Percentiles rank a stretch among this genome's conserved stretches.
Evolutionary conservation across 116 monocot species (phyloP).

Genomic region (Dioscorea cayenensis): DNA sequence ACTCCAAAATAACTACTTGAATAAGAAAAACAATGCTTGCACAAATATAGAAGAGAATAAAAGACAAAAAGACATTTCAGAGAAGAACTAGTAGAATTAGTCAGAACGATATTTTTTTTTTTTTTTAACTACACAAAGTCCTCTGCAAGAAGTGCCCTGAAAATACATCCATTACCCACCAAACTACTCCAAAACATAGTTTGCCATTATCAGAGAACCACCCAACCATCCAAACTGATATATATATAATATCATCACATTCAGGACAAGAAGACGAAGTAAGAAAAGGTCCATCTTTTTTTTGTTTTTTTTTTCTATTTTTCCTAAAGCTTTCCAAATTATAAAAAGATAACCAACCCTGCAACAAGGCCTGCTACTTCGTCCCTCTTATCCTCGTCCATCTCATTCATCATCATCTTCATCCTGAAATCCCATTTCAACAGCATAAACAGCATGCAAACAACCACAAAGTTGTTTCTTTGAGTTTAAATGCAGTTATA

Average conservation of each 20-base stretch:
- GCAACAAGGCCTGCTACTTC: too few relatives aligned
- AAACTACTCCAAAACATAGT: background rate
- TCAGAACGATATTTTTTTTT: background rate
- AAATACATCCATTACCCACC: background rate
- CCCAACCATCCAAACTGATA: background rate
- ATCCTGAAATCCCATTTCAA: background rate
- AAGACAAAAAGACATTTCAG: too few relatives aligned
- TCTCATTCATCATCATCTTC: background rate
- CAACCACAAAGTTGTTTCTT: too few relatives aligned
- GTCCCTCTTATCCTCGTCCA: background rate
- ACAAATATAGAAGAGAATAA: background rate
- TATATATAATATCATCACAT: background rate
- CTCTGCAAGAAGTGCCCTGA: background rate
- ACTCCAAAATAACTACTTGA: too few relatives aligned
- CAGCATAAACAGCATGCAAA: too few relatives aligned
- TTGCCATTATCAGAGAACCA: background rate
- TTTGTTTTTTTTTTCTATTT: background rate
- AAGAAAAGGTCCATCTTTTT: background rate
- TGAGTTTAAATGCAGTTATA: too few relatives aligned
- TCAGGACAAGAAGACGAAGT: background rate
- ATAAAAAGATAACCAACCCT: too few relatives aligned
- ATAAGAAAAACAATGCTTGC: too few relatives aligned
- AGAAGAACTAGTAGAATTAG: background rate
- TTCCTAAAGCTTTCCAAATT: background rate
- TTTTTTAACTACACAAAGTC: background rate